Conservation (phyloP, 2,329 filamentous ascomycete species). For the Apiospora sp. region DNA sequence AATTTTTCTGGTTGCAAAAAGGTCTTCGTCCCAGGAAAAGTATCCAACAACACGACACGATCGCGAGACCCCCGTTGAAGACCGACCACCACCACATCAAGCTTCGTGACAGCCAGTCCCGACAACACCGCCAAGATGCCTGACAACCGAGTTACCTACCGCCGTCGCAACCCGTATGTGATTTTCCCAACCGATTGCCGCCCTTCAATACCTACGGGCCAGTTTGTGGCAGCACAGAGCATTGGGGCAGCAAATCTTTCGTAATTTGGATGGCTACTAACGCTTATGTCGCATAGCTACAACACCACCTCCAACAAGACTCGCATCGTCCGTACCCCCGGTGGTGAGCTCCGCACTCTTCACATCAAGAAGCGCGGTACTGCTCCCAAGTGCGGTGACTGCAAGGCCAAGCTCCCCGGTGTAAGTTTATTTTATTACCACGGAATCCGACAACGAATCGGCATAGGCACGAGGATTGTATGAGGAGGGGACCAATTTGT, state of each 20-base stretch:
- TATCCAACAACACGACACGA: slow-evolving; percentile 30
- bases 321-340: slow-evolving; percentile 94
- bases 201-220: slow-evolving; percentile 1
- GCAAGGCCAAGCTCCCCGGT: slow-evolving; percentile 95
- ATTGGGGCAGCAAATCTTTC: background rate
- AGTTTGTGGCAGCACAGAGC: background rate
- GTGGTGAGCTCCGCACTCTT: slow-evolving; percentile 92
- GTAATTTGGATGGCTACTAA: slow-evolving; percentile 23
- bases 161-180: slow-evolving; percentile 82
- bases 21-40: slow-evolving; percentile 19
- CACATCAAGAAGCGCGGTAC: slow-evolving; percentile 99
- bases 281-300: slow-evolving; percentile 68
- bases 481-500: background rate
- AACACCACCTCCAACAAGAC: slow-evolving; percentile 99
- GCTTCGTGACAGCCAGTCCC: slow-evolving; percentile 33
- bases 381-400: slow-evolving; percentile 99
- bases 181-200: slow-evolving; percentile 22
- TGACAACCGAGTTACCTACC: slow-evolving; percentile 70
- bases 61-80: slow-evolving; percentile 37
- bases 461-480: background rate
- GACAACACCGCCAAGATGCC: slow-evolving; percentile 60
- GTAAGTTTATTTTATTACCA: slow-evolving; percentile 69
- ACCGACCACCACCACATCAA: slow-evolving; percentile 38
- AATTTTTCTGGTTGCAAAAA: slow-evolving; percentile 23
- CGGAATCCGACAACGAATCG: slow-evolving; percentile 1